These are phyloP conservation scores for Serendipita indica DNA, from an alignment of 768 basidiomycete genomes.

Conservation along the genomic window DNA sequence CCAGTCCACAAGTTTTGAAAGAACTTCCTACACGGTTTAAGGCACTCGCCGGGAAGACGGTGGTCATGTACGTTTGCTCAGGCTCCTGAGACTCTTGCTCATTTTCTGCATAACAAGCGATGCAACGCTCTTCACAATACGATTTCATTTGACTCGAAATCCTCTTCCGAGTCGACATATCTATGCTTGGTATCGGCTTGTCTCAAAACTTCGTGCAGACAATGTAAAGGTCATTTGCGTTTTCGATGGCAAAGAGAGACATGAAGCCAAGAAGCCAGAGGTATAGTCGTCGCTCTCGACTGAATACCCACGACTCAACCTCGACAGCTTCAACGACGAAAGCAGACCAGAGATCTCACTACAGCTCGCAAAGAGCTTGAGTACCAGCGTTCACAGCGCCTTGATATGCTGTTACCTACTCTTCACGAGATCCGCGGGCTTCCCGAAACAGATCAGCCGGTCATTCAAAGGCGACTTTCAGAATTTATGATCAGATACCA, in stretches of 20 bases:
- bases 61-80: conserved; percentile 49
- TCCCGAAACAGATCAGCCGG: no score
- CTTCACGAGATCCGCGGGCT: no score
- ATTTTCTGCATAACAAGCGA: conserved; percentile 34
- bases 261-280: conserved; percentile 54
- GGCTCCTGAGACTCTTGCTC: conserved; percentile 8
- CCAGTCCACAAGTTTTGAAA: conserved; percentile 17
- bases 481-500: no score
- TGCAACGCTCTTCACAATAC: conserved; percentile 73
- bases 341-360: conserved; percentile 33
- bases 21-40: conserved; percentile 47
- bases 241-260: conserved; percentile 62
- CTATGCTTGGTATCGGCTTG: conserved; percentile 61
- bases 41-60: conserved; percentile 45
- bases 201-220: conserved; percentile 42
- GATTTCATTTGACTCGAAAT: conserved; percentile 55
- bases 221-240: conserved; percentile 54
- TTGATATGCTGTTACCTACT: conserved; percentile 26
- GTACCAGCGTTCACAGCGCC: conserved; percentile 38
- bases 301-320: background rate
- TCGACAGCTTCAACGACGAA: conserved; percentile 40
- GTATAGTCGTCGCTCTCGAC: conserved; percentile 22
- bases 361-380: conserved; percentile 44
- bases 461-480: no score
- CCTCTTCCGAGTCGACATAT: conserved; percentile 57